A percentile compares a stretch with the other conserved stretches of the same genome.
phyloP scores from a whole-genome alignment of 1,284 basidiomycete species.

The Athelia psychrophila region DNA sequence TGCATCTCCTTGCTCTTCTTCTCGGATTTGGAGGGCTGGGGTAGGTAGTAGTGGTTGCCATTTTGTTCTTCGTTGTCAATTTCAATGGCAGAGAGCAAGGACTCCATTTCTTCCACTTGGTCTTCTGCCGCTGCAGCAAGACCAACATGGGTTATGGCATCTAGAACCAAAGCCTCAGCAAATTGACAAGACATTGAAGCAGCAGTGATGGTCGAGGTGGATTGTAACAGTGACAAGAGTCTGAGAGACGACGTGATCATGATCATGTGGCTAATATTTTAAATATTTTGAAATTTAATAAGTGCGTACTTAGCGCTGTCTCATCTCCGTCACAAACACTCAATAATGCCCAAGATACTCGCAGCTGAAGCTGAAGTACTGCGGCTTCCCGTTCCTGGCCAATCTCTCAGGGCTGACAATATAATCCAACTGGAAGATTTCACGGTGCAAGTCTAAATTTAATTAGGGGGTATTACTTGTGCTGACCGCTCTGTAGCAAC shows the following conservation, averaged over 20 bases:
- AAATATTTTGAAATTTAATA: neutral
- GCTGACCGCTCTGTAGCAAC: too few species aligned
- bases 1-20: neutral
- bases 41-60: neutral
- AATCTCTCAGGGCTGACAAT: neutral
- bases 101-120: conserved; percentile 13
- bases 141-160: neutral
- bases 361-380: neutral
- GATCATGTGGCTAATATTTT: neutral
- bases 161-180: neutral
- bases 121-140: conserved; percentile 9
- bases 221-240: too few species aligned
- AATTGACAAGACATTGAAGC: neutral
- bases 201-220: neutral
- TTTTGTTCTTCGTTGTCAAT: conserved; percentile 1
- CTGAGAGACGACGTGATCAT: neutral
- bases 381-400: neutral
- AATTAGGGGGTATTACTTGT: neutral
- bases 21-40: neutral
- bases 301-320: neutral
- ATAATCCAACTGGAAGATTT: neutral
- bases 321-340: neutral
- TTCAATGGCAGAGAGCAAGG: conserved; percentile 4
- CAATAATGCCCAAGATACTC: neutral
- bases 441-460: neutral